These are phyloP conservation scores for Aotearoamyces nothofagi DNA, from an alignment of 2,329 filamentous ascomycete species.

Conservation along the genomic window DNA sequence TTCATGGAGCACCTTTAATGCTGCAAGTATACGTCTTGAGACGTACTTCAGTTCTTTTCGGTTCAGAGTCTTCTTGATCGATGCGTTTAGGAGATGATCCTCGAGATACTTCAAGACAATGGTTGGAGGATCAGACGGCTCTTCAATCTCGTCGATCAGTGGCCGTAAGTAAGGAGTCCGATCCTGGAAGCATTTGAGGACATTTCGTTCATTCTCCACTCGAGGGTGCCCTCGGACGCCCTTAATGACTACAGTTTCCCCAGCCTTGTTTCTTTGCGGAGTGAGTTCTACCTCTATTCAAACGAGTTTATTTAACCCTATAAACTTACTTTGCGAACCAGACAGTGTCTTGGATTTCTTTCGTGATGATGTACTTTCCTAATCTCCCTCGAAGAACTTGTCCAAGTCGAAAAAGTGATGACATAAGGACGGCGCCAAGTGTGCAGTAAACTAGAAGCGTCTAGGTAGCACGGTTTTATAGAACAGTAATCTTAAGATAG, in stretches of 20 bases:
- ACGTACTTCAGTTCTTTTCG: slow-evolving; percentile 11
- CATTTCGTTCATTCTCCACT: slow-evolving; percentile 7
- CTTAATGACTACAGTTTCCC: slow-evolving; percentile 6
- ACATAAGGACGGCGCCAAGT: too few species aligned
- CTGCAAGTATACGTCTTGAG: slow-evolving; percentile 11
- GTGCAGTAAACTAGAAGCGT: too few species aligned
- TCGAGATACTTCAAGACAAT: slow-evolving; percentile 7
- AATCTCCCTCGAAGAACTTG: slow-evolving; percentile 5
- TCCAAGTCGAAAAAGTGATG: slow-evolving; percentile 2
- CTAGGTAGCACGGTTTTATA: too few species aligned
- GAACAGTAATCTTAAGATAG: too few species aligned
- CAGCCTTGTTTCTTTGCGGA: slow-evolving; percentile 3
- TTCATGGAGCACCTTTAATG: slow-evolving; percentile 12
- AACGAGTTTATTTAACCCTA: too few species aligned
- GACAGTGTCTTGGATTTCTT: slow-evolving; percentile 8
- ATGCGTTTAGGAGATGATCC: slow-evolving; percentile 6
- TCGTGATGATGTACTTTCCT: slow-evolving; percentile 7
- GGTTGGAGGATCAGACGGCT: slow-evolving; percentile 5
- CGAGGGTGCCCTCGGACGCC: slow-evolving; percentile 7
- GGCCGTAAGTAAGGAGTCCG: slow-evolving; percentile 5
- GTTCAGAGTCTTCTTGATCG: slow-evolving; percentile 9
- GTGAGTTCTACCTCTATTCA: too few species aligned
- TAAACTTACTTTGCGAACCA: slow-evolving; percentile 8
- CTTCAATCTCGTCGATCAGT: slow-evolving; percentile 7
- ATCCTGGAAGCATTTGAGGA: slow-evolving; percentile 7